Evolutionary conservation across 2,329 filamentous ascomycete genomes (phyloP), one percentile per base, ranked within the genome.

Genomic region (Alternaria gansuensis): DNA sequence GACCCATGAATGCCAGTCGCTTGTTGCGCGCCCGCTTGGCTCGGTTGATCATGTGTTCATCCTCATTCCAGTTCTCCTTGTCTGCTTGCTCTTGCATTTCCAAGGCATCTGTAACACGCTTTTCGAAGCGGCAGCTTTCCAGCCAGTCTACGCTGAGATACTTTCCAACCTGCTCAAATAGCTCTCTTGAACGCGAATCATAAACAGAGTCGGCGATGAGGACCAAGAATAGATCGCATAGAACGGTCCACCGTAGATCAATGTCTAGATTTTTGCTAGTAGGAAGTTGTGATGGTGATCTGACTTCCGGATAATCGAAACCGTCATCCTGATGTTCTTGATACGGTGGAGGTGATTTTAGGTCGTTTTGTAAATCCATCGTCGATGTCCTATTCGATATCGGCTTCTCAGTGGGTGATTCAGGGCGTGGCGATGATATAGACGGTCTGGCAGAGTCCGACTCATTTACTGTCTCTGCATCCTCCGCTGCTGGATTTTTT

Each of bases 31-130:
- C 92, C 72, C 87, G 81, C 76, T 97, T 97, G 51, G 91, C 86
- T 45, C 95, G 87, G 58, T 83, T 86, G 76, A 97, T 92, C 84
- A 98, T 92, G 75, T 98, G 93, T 65, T 96, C 92, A 10, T 95
- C 90, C 76, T 99, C 95, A 66, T 97, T 96, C 95, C 95, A 99
- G 64, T 94, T 97, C 79, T 99, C 95, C 71, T 94, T 96, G 63
- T 93, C 90, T 5, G 92, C 92, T 45, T 91, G 88, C 77, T 98
- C 93, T 78, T 98, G 94, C 92, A 99, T 97, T 78, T 99, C 95
- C 23, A 99, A 82, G 1, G 95, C 93, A 78, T 99, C 95, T 7
- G 95, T 97, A 5, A 99, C 92, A 52, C 93, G 90, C 80, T 97
- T 98, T 79, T 99, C 95, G 72, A 99, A 99, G 37, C 92, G 88